phyloP scores from a whole-genome alignment of 2,329 filamentous ascomycete genomes.

The Emmonsiellopsis sp. region DNA sequence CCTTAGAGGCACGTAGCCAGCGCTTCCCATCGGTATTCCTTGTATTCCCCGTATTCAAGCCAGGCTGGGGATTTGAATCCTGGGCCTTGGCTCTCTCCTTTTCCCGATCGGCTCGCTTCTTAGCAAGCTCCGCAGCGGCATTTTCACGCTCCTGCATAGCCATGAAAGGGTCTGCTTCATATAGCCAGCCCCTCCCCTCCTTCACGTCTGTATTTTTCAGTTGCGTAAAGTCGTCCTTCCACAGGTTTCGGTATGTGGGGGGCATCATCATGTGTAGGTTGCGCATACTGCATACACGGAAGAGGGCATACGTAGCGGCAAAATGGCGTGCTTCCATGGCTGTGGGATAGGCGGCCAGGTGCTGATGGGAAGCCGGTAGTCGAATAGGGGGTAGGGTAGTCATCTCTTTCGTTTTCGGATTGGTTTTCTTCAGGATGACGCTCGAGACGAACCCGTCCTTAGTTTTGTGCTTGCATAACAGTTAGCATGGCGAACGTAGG shows the following conservation, averaged over 20 bases:
- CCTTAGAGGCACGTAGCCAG: slow-evolving; percentile 77
- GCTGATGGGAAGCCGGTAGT: slow-evolving; percentile 64
- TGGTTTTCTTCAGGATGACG: slow-evolving; percentile 63
- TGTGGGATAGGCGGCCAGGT: slow-evolving; percentile 65
- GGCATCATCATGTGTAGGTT: slow-evolving; percentile 93
- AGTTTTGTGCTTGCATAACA: slow-evolving; percentile 47
- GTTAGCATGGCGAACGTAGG: not conserved
- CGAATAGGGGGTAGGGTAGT: slow-evolving; percentile 71
- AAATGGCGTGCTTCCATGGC: slow-evolving; percentile 88
- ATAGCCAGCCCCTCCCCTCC: slow-evolving; percentile 75
- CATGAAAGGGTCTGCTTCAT: slow-evolving; percentile 88
- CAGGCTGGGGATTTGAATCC: slow-evolving; percentile 52
- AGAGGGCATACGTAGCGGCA: slow-evolving; percentile 82
- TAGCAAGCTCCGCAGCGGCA: slow-evolving; percentile 63
- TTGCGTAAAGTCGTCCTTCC: slow-evolving; percentile 77
- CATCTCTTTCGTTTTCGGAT: slow-evolving; percentile 73
- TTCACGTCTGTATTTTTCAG: slow-evolving; percentile 74
- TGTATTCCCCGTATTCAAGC: slow-evolving; percentile 27
- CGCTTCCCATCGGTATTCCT: slow-evolving; percentile 12
- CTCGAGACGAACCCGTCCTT: slow-evolving; percentile 67
- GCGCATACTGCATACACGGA: slow-evolving; percentile 87
- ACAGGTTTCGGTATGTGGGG: slow-evolving; percentile 77
- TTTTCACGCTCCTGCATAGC: slow-evolving; percentile 71
- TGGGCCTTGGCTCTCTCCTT: slow-evolving; percentile 51
- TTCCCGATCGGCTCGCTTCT: slow-evolving; percentile 65